Conservation (phyloP, 1,139 yeast species). For the Blastobotrys ciferrii region DNA sequence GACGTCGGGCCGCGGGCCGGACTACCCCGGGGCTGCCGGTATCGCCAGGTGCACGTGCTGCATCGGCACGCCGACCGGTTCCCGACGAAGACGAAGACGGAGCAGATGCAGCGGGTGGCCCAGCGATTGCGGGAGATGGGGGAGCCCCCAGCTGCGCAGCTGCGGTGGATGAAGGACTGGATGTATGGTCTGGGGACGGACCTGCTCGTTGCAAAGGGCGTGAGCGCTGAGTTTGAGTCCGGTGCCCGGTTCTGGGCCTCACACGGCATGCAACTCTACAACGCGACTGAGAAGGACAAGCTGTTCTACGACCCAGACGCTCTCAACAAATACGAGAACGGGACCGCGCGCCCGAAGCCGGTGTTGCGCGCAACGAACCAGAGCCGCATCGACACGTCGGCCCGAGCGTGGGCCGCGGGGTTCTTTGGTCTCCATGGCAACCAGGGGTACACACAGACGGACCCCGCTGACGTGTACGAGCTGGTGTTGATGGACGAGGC, state of each 20-base stretch:
- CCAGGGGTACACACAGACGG: conserved; percentile 31
- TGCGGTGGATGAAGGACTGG: conserved; percentile 39
- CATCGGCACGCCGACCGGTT: conserved; percentile 45
- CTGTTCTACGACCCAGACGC: conserved; percentile 26
- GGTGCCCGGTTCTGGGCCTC: conserved; percentile 43
- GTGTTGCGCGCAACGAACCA: conserved; percentile 43
- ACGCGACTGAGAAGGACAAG: conserved; percentile 29
- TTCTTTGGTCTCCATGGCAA: conserved; percentile 42
- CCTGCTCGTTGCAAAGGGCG: conserved; percentile 39
- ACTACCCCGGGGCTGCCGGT: conserved; percentile 32
- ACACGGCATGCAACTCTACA: conserved; percentile 40
- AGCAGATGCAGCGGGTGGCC: conserved; percentile 32
- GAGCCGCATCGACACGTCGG: conserved; percentile 42
- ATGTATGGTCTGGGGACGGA: conserved; percentile 37
- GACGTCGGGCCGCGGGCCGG: conserved; percentile 29
- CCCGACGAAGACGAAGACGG: conserved; percentile 38
- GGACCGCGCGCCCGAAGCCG: conserved; percentile 34
- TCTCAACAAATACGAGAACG: conserved; percentile 35
- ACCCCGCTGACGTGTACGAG: conserved; percentile 33
- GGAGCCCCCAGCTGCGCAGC: conserved; percentile 28
- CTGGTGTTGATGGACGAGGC: conserved; percentile 39
- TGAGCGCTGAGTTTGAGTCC: conserved; percentile 40
- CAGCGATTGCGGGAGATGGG: conserved; percentile 33
- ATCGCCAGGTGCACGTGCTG: conserved; percentile 41
- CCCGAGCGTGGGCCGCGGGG: conserved; percentile 46